phyloP scores from a whole-genome alignment of 495 filamentous ascomycete genomes.

The Entonaema liquescens region DNA sequence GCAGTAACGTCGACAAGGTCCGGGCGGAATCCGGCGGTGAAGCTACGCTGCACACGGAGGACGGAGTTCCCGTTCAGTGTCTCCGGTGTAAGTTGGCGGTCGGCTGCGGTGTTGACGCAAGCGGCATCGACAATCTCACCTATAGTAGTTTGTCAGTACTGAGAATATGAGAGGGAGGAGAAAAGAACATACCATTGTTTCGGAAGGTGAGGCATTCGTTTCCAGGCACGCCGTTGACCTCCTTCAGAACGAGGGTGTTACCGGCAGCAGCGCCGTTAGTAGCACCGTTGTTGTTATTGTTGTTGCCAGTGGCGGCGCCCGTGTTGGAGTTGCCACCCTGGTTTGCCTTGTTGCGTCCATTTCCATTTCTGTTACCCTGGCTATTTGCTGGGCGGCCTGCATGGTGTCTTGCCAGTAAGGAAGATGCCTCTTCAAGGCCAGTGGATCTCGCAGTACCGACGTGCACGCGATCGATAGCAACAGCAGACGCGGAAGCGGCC shows the following conservation, averaged over 20 bases:
- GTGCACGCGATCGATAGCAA: not conserved
- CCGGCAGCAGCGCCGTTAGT: not conserved
- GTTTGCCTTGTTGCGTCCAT: not conserved
- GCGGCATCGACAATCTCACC: not conserved
- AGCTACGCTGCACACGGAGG: not conserved
- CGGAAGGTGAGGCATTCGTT: not conserved
- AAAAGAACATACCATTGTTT: not conserved
- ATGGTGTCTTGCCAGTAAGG: not conserved
- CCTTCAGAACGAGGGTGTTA: not conserved
- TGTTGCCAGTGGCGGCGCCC: not conserved
- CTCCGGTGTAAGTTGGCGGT: not conserved
- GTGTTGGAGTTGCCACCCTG: not conserved
- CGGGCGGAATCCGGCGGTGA: not conserved
- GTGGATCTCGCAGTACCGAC: not conserved
- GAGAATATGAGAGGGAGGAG: not conserved
- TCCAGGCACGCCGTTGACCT: not conserved
- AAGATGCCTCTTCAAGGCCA: not conserved
- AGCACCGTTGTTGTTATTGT: not conserved
- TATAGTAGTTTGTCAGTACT: not conserved
- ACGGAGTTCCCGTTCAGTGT: not conserved
- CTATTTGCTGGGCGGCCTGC: not conserved
- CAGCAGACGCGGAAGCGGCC: not conserved
- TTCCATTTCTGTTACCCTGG: not conserved
- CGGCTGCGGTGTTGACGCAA: not conserved
- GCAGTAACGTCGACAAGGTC: not conserved